Percentiles rank a stretch among this genome's conserved stretches.
Evolutionary conservation across 1,139 yeast genomes (phyloP).

Genomic region (Geotrichum histeridarum): DNA sequence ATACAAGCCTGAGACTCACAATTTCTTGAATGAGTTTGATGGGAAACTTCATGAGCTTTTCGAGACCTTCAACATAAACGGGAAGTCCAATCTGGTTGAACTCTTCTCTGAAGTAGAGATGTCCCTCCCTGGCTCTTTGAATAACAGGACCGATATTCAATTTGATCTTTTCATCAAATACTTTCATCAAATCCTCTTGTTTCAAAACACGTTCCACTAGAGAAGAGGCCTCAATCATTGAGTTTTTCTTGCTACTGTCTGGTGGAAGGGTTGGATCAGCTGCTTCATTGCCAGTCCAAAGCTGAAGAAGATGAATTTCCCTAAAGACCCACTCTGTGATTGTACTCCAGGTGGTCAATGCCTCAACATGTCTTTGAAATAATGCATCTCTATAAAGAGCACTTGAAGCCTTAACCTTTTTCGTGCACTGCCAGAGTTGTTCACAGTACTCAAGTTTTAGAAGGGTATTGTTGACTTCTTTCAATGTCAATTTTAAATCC

Average conservation of each 20-base stretch:
- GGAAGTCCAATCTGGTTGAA: slow-evolving; percentile 73
- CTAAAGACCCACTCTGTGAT: slow-evolving; percentile 64
- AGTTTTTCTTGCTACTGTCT: slow-evolving; percentile 23
- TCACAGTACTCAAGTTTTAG: slow-evolving; percentile 65
- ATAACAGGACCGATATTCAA: slow-evolving; percentile 65
- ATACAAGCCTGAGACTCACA: slow-evolving; percentile 65
- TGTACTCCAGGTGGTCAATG: slow-evolving; percentile 79
- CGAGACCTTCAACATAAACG: slow-evolving; percentile 61
- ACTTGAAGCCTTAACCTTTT: slow-evolving; percentile 73
- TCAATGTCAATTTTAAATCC: slow-evolving; percentile 27
- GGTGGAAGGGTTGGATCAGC: slow-evolving; percentile 49
- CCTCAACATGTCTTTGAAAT: slow-evolving; percentile 64
- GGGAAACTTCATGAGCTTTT: slow-evolving; percentile 70
- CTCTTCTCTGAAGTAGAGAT: slow-evolving; percentile 55
- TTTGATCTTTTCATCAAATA: slow-evolving; percentile 55
- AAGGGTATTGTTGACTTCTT: slow-evolving; percentile 54
- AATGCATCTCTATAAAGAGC: slow-evolving; percentile 64
- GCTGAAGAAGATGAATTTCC: slow-evolving; percentile 51
- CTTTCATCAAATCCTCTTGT: slow-evolving; percentile 68
- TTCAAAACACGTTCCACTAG: slow-evolving; percentile 83
- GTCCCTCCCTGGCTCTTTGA: slow-evolving; percentile 70
- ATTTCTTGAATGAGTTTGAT: slow-evolving; percentile 76
- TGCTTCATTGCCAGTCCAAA: slow-evolving; percentile 80
- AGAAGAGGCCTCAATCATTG: slow-evolving; percentile 35
- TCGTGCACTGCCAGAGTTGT: slow-evolving; percentile 72